phyloP scores from a whole-genome alignment of 140 eudicot species.

The Oenanthe javanica region DNA sequence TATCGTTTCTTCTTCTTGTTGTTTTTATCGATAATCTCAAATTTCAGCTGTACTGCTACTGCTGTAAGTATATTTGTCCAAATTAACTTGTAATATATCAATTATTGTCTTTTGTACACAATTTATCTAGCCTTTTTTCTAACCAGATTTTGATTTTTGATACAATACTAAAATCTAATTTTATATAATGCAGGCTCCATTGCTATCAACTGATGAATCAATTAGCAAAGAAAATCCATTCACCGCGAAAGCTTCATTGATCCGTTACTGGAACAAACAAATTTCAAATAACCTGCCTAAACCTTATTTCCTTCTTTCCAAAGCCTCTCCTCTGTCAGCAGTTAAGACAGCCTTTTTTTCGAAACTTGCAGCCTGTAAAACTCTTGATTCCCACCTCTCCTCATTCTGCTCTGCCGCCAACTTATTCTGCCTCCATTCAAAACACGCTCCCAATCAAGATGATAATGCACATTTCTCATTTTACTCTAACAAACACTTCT shows the following conservation, averaged over 20 bases:
- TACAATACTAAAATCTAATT: neutral
- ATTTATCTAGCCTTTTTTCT: neutral
- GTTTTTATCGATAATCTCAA: neutral
- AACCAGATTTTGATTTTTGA: neutral
- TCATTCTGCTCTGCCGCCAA: constrained; percentile 68
- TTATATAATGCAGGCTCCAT: constrained; percentile 35
- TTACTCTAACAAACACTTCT: constrained; percentile 41
- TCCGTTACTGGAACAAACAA: constrained; percentile 71
- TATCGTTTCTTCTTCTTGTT: constrained; percentile 3
- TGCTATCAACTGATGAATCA: neutral
- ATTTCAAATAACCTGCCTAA: constrained; percentile 45
- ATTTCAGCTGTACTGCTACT: neutral
- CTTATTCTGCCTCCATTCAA: constrained; percentile 38
- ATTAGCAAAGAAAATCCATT: constrained; percentile 50
- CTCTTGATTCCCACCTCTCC: constrained; percentile 47
- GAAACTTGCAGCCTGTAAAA: constrained; percentile 43
- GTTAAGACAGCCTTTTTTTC: constrained; percentile 43
- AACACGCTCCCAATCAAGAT: neutral
- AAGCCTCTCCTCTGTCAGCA: constrained; percentile 72
- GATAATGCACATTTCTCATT: constrained; percentile 38
- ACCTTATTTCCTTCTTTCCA: constrained; percentile 61
- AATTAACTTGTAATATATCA: neutral
- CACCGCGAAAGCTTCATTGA: constrained; percentile 55
- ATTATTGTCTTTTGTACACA: neutral
- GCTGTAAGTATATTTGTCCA: neutral